These are phyloP conservation scores for Colletotrichum scovillei DNA, from an alignment of 2,329 filamentous ascomycete genomes.

Conservation along the genomic window DNA sequence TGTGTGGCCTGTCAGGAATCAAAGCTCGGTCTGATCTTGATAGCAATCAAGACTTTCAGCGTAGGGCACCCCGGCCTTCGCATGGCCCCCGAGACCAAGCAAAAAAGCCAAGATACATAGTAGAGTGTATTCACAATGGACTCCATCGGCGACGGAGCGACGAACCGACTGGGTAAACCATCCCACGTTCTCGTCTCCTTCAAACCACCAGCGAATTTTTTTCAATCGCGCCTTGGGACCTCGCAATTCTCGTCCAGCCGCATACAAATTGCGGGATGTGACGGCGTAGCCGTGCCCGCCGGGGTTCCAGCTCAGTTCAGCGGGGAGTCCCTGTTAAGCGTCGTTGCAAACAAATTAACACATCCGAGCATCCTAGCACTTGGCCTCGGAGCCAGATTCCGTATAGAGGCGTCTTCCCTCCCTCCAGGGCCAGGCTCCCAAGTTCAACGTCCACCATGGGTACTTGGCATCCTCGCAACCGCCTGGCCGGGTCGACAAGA, in stretches of 20 bases:
- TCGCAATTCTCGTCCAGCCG: slow-evolving; percentile 16
- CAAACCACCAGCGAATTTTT: neutral
- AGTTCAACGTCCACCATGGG: neutral
- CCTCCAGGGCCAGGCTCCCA: neutral
- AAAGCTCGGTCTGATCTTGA: slow-evolving; percentile 18
- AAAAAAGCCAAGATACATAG: neutral
- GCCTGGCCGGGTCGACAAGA: slow-evolving; percentile 29
- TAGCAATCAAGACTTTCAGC: neutral
- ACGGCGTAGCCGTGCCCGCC: slow-evolving; percentile 16
- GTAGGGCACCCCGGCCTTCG: slow-evolving; percentile 7
- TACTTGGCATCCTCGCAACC: slow-evolving; percentile 21
- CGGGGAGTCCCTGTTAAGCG: slow-evolving; percentile 32
- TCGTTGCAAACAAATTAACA: slow-evolving; percentile 37
- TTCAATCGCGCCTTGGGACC: neutral
- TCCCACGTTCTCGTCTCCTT: neutral
- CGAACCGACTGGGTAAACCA: slow-evolving; percentile 3
- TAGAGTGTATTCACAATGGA: slow-evolving; percentile 12
- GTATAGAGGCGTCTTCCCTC: slow-evolving; percentile 17
- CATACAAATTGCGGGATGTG: slow-evolving; percentile 35
- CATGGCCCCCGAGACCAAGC: neutral
- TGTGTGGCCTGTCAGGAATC: slow-evolving; percentile 11
- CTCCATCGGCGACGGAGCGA: slow-evolving; percentile 7
- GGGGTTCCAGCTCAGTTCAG: slow-evolving; percentile 7
- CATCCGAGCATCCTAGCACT: slow-evolving; percentile 26
- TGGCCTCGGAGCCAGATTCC: slow-evolving; percentile 23